Percentiles rank a stretch among this genome's conserved stretches.
These are phyloP conservation scores for Trebouxiophyceae sp. DNA, from an alignment of 163 green algal genomes.

Conservation along the genomic window DNA sequence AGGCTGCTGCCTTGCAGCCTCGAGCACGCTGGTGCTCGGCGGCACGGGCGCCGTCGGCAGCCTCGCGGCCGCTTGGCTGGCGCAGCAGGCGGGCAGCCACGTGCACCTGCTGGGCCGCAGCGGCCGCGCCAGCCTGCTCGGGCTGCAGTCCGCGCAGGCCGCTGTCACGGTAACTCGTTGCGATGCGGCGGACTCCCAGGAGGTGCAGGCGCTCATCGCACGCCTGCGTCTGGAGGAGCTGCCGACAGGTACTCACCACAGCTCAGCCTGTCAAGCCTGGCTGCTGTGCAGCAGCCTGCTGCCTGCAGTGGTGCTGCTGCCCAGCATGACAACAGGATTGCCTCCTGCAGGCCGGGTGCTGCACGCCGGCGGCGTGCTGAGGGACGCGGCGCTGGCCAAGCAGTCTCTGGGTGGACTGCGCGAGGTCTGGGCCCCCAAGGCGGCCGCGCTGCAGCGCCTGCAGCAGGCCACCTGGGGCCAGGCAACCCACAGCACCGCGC, in stretches of 20 bases:
- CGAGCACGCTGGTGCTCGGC: constrained; percentile 10
- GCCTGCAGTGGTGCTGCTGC: too few species aligned
- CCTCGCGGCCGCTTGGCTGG: constrained; percentile 26
- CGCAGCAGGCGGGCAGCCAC: neutral
- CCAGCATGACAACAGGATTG: too few species aligned
- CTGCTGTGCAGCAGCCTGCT: too few species aligned
- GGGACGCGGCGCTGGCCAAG: constrained; percentile 46
- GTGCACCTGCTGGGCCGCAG: constrained; percentile 20
- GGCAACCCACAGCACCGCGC: constrained; percentile 14
- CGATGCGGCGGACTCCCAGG: too few species aligned
- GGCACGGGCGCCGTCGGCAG: constrained; percentile 29
- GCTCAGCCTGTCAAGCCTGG: too few species aligned
- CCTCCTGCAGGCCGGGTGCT: constrained; percentile 25
- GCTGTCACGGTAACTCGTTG: too few species aligned
- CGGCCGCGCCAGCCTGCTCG: constrained; percentile 11
- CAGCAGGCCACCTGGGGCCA: neutral
- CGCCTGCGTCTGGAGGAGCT: too few species aligned
- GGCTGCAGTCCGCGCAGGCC: too few species aligned
- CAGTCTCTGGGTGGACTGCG: constrained; percentile 28
- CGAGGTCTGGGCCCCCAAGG: constrained; percentile 28
- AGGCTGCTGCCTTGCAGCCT: neutral
- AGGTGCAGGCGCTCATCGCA: too few species aligned
- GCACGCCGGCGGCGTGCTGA: constrained; percentile 59
- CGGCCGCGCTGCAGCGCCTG: constrained; percentile 6
- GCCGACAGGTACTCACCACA: too few species aligned